phyloP scores from a whole-genome alignment of 2,329 filamentous ascomycete species.

The Alternaria sp. region DNA sequence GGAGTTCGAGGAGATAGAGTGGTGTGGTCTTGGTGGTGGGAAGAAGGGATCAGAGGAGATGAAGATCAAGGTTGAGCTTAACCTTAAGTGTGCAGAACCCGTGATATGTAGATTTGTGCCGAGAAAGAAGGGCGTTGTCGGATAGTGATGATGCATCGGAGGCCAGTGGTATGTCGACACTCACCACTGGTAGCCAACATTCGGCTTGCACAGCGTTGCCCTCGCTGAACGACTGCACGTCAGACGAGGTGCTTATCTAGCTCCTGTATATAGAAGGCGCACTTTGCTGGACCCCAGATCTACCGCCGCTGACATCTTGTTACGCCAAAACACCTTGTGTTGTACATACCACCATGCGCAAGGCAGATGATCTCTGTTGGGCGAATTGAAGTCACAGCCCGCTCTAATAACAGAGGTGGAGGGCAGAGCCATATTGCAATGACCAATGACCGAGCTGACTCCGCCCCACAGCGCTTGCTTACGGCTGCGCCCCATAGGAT shows the following conservation, averaged over 20 bases:
- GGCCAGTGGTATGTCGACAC: background rate
- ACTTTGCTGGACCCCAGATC: background rate
- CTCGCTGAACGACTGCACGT: background rate
- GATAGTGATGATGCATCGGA: no score
- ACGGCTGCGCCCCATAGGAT: background rate
- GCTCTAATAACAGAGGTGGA: background rate
- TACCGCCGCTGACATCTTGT: background rate
- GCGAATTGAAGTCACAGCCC: background rate
- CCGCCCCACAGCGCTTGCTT: background rate
- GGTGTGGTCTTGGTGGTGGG: slow-evolving; percentile 7
- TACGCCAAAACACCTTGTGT: background rate
- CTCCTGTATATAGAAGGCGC: background rate
- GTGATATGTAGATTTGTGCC: slow-evolving; percentile 2
- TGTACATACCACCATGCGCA: background rate
- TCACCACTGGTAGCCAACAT: background rate
- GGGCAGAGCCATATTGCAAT: background rate
- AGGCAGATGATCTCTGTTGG: background rate
- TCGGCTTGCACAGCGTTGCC: background rate
- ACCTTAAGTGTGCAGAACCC: slow-evolving; percentile 8
- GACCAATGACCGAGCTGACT: background rate
- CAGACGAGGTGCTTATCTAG: background rate
- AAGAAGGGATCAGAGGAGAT: slow-evolving; percentile 2
- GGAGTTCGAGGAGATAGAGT: slow-evolving; percentile 9
- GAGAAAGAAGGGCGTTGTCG: background rate
- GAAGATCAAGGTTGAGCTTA: slow-evolving; percentile 13